Conservation (phyloP, 257 asterid species). For the Paraleonurus japonicus region DNA sequence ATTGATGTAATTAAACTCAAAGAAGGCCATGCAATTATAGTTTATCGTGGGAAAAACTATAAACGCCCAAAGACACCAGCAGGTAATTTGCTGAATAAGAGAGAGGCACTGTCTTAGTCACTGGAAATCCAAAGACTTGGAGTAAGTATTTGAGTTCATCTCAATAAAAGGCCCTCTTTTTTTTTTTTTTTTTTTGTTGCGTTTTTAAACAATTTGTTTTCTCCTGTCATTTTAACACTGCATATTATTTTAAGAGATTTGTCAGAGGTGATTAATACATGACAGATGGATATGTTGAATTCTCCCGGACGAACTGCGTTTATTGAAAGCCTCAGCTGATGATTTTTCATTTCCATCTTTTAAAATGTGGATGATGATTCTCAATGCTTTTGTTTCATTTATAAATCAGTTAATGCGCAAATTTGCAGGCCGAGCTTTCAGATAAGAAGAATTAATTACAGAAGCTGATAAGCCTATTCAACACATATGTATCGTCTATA, state of each 20-base stretch:
- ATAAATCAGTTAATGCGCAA: constrained; percentile 16
- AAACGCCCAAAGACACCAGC: constrained; percentile 57
- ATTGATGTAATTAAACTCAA: constrained; percentile 69
- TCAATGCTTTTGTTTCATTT: background rate
- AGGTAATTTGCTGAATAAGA: constrained; percentile 58
- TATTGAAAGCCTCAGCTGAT: no score
- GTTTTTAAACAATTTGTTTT: constrained; percentile 1
- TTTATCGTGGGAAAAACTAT: constrained; percentile 95
- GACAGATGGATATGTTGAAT: no score
- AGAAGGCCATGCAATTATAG: constrained; percentile 85
- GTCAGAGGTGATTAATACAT: no score
- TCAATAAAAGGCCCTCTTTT: constrained; percentile 3
- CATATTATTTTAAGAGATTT: no score
- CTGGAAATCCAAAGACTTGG: constrained; percentile 89
- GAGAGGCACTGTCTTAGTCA: constrained; percentile 73
- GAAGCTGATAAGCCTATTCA: constrained; percentile 17
- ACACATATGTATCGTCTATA: background rate
- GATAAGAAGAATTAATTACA: constrained; percentile 25
- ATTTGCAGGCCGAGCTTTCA: constrained; percentile 46
- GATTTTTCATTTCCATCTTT: no score
- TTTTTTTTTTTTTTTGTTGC: background rate
- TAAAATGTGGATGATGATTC: constrained; percentile 8
- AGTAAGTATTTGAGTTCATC: constrained; percentile 47
- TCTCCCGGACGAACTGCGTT: no score
- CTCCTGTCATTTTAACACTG: background rate